Percentiles rank a stretch among this genome's conserved stretches.
phyloP scores from a whole-genome alignment of 2,329 filamentous ascomycete species.

The Claviceps pazoutovae region DNA sequence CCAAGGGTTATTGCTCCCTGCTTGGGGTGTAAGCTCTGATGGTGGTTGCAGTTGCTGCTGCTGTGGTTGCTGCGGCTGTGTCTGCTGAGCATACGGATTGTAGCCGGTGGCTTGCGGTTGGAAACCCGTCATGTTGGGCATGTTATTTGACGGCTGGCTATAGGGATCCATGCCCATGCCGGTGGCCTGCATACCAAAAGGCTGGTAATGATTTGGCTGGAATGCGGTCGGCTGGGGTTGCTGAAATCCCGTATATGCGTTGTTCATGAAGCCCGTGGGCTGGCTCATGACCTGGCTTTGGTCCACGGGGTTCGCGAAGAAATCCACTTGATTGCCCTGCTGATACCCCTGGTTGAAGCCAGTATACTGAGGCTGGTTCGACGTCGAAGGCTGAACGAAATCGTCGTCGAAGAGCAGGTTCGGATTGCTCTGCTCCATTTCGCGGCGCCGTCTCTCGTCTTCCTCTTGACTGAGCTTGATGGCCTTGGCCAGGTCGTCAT shows the following conservation, averaged over 20 bases:
- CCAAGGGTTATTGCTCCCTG: constrained; percentile 94
- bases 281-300: constrained; percentile 60
- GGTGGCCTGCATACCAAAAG: constrained; percentile 48
- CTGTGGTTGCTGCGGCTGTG: constrained; percentile 25
- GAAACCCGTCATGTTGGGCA: constrained; percentile 25
- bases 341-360: constrained; percentile 96
- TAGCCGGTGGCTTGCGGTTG: constrained; percentile 39
- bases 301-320: constrained; percentile 90
- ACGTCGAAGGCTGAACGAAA: constrained; percentile 32
- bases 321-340: constrained; percentile 91
- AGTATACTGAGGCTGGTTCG: constrained; percentile 57
- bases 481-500: constrained; percentile 86
- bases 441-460: constrained; percentile 74
- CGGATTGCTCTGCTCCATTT: constrained; percentile 77
- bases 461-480: constrained; percentile 92
- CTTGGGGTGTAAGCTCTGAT: constrained; percentile 49
- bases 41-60: constrained; percentile 5
- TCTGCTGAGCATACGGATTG: constrained; percentile 37
- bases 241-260: constrained; percentile 40
- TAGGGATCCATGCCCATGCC: constrained; percentile 60
- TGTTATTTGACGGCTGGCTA: constrained; percentile 28
- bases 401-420: constrained; percentile 80
- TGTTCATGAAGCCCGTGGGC: constrained; percentile 56
- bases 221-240: constrained; percentile 36
- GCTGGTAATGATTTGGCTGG: constrained; percentile 47